Conservation (phyloP, 2,329 filamentous ascomycete genomes). For the Apiospora marii region DNA sequence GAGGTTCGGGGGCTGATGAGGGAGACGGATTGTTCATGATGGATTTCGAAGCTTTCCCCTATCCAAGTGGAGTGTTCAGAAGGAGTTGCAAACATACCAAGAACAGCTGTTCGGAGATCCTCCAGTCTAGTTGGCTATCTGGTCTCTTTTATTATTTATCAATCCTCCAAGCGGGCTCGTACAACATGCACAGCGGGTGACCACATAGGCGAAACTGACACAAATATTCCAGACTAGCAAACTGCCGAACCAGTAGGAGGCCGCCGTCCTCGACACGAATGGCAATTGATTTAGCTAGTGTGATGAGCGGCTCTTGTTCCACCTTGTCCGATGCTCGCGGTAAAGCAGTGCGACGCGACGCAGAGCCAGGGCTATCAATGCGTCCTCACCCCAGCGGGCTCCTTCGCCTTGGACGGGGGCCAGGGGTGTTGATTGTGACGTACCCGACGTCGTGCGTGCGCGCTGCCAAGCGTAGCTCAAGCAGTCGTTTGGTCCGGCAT, state of each 20-base stretch:
- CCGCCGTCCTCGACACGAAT: conserved; percentile 12
- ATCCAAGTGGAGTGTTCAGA: neutral
- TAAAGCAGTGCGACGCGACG: conserved; percentile 3
- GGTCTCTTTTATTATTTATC: conserved; percentile 16
- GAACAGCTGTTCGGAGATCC: neutral
- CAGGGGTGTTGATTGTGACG: conserved; percentile 8
- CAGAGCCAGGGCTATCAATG: conserved; percentile 5
- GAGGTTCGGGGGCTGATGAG: neutral
- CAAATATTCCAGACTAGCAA: conserved; percentile 13
- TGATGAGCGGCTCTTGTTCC: conserved; percentile 16
- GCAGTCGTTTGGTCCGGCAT: conserved; percentile 16
- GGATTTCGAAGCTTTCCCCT: neutral
- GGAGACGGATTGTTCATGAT: neutral
- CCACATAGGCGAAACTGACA: conserved; percentile 15
- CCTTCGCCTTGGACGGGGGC: neutral
- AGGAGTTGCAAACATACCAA: neutral
- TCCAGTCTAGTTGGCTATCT: neutral
- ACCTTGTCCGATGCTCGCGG: conserved; percentile 18
- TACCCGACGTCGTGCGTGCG: conserved; percentile 18
- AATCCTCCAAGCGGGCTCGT: neutral
- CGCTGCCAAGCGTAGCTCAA: conserved; percentile 13
- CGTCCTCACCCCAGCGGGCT: neutral
- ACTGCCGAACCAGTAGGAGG: conserved; percentile 21
- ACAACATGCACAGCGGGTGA: neutral
- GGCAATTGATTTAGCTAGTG: conserved; percentile 10